A percentile compares a stretch with the other conserved stretches of the same genome.
These are phyloP conservation scores for Chytridiales sp. DNA, from an alignment of 371 early-diverging fungal species.

Conservation along the genomic window DNA sequence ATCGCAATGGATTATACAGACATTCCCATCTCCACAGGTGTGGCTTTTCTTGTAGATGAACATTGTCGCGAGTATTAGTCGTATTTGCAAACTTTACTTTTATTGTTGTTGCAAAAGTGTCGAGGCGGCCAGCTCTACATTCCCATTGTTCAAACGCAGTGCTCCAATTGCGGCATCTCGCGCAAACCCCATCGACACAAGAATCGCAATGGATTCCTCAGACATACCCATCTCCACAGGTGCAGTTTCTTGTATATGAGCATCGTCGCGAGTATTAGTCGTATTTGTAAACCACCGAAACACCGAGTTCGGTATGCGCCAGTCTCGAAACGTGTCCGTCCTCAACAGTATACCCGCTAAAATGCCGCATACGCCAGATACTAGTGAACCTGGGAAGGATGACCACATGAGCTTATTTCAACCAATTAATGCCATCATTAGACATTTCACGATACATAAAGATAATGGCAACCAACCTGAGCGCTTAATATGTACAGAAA, in stretches of 20 bases:
- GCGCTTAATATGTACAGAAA: constrained; percentile 59
- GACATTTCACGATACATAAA: not conserved
- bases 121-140: constrained; percentile 33
- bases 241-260: constrained; percentile 16
- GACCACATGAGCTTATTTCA: constrained; percentile 55
- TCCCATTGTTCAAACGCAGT: constrained; percentile 27
- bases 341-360: constrained; percentile 62
- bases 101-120: too few species aligned
- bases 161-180: constrained; percentile 50
- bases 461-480: constrained; percentile 44
- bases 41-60: constrained; percentile 15
- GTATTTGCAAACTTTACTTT: not conserved
- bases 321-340: constrained; percentile 59
- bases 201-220: constrained; percentile 32
- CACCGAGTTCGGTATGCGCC: constrained; percentile 57
- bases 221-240: constrained; percentile 1
- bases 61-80: constrained; percentile 22
- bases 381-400: constrained; percentile 56
- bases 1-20: constrained; percentile 27
- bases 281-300: not conserved
- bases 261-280: constrained; percentile 22
- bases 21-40: constrained; percentile 2
- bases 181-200: constrained; percentile 55
- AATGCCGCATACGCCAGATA: constrained; percentile 59
- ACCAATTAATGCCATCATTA: not conserved